Percentiles rank a stretch among this genome's conserved stretches.
These are phyloP conservation scores for Saccharomyces pastorianus DNA, from an alignment of 1,139 yeast genomes.

Conservation along the genomic window DNA sequence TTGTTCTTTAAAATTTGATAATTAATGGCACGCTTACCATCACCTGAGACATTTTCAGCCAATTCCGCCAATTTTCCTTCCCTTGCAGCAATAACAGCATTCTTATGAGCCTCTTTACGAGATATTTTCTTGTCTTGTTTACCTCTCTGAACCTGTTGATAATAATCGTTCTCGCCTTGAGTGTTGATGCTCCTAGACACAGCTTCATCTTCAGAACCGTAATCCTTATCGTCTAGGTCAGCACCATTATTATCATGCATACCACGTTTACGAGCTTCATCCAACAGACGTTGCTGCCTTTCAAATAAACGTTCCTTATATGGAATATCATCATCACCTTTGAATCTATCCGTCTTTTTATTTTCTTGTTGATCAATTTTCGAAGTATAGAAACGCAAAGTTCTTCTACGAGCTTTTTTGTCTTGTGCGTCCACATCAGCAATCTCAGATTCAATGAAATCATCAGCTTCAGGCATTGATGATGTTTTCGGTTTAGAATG, in stretches of 20 bases:
- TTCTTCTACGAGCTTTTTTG: slow-evolving; percentile 69
- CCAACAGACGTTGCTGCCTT: slow-evolving; percentile 76
- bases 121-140: slow-evolving; percentile 43
- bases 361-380: slow-evolving; percentile 81
- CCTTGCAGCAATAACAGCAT: slow-evolving; percentile 71
- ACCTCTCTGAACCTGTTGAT: slow-evolving; percentile 40
- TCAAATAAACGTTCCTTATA: slow-evolving; percentile 83
- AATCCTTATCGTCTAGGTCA: slow-evolving; percentile 42
- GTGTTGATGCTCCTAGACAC: slow-evolving; percentile 36
- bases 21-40: slow-evolving; percentile 90
- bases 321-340: slow-evolving; percentile 91
- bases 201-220: slow-evolving; percentile 42
- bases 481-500: slow-evolving; percentile 21
- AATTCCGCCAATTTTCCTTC: slow-evolving; percentile 75
- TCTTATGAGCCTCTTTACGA: slow-evolving; percentile 58
- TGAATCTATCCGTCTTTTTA: slow-evolving; percentile 47
- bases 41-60: slow-evolving; percentile 56
- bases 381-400: slow-evolving; percentile 91
- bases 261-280: slow-evolving; percentile 86
- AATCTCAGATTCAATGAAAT: slow-evolving; percentile 55
- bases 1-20: slow-evolving; percentile 90
- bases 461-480: slow-evolving; percentile 28
- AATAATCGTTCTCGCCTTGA: slow-evolving; percentile 35
- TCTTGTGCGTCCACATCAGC: slow-evolving; percentile 84
- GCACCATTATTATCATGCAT: slow-evolving; percentile 49